These are phyloP conservation scores for Lasiodiplodia sp. DNA, from an alignment of 2,329 filamentous ascomycete genomes.

Conservation along the genomic window DNA sequence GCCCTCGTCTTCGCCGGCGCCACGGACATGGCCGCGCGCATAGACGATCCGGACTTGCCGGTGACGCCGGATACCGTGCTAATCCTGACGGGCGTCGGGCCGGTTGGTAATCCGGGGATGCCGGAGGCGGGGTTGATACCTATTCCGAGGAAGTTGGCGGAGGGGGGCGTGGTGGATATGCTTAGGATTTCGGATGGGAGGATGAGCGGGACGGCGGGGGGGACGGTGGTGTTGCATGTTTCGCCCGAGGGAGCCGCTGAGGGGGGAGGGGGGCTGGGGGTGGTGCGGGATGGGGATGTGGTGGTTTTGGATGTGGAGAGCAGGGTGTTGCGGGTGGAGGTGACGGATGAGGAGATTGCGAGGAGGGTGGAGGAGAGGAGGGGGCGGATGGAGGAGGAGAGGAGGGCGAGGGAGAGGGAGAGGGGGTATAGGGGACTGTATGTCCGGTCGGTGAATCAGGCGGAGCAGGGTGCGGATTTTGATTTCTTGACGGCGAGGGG, in stretches of 20 bases:
- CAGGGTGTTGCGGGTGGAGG: constrained; percentile 51
- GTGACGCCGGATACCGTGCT: constrained; percentile 81
- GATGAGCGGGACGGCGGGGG: constrained; percentile 64
- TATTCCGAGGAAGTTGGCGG: constrained; percentile 70
- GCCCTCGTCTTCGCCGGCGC: constrained; percentile 86
- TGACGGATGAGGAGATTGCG: constrained; percentile 52
- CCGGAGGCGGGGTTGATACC: constrained; percentile 87
- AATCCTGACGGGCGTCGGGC: constrained; percentile 90
- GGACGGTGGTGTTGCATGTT: constrained; percentile 62
- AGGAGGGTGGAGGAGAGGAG: constrained; percentile 31
- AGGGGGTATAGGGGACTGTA: constrained; percentile 68
- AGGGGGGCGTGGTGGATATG: constrained; percentile 59
- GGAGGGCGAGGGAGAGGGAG: constrained; percentile 39
- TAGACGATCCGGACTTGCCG: constrained; percentile 72
- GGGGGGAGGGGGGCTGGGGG: constrained; percentile 56
- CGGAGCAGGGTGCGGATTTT: constrained; percentile 66
- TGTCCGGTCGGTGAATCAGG: constrained; percentile 67
- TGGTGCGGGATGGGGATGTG: constrained; percentile 57
- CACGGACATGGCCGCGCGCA: constrained; percentile 73
- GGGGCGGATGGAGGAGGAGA: constrained; percentile 32
- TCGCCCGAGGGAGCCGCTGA: constrained; percentile 60
- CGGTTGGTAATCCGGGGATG: constrained; percentile 90
- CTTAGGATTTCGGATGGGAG: constrained; percentile 61
- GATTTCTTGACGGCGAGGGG: constrained; percentile 59
- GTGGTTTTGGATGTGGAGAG: constrained; percentile 56